phyloP scores from a whole-genome alignment of 2,329 filamentous ascomycete genomes.

The Stagonosporopsis vannaccii region DNA sequence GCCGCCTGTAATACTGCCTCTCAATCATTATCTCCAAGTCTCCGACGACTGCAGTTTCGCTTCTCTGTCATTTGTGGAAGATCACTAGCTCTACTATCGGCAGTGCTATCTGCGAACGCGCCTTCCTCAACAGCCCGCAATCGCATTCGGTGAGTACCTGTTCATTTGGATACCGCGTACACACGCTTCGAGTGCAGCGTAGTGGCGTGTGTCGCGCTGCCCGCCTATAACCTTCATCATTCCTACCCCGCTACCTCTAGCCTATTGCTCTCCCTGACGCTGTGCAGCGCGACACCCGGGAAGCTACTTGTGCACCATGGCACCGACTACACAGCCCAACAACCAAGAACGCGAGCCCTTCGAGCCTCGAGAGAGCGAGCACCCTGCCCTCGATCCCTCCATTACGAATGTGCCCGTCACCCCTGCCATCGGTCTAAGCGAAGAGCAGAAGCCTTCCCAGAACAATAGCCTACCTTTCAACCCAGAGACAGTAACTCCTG shows the following conservation, averaged over 20 bases:
- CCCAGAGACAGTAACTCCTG: slow-evolving; percentile 38
- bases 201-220: slow-evolving; percentile 11
- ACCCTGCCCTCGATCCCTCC: slow-evolving; percentile 51
- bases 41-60: not conserved
- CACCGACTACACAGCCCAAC: slow-evolving; percentile 31
- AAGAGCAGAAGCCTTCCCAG: slow-evolving; percentile 44
- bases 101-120: slow-evolving; percentile 9
- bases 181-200: not conserved
- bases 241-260: slow-evolving; percentile 14
- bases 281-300: slow-evolving; percentile 34
- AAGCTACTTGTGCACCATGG: slow-evolving; percentile 30
- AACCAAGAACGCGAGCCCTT: slow-evolving; percentile 27
- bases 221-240: slow-evolving; percentile 12
- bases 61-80: not conserved
- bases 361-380: slow-evolving; percentile 37
- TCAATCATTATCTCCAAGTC: not conserved
- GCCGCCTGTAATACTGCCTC: slow-evolving; percentile 1
- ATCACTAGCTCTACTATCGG: slow-evolving; percentile 1
- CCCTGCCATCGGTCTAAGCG: slow-evolving; percentile 50
- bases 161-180: not conserved
- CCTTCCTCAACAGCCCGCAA: slow-evolving; percentile 18
- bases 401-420: slow-evolving; percentile 54
- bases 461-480: slow-evolving; percentile 39
- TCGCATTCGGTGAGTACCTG: slow-evolving; percentile 17
- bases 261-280: slow-evolving; percentile 22